Conservation (phyloP, 768 basidiomycete genomes). For the Postia placenta region DNA sequence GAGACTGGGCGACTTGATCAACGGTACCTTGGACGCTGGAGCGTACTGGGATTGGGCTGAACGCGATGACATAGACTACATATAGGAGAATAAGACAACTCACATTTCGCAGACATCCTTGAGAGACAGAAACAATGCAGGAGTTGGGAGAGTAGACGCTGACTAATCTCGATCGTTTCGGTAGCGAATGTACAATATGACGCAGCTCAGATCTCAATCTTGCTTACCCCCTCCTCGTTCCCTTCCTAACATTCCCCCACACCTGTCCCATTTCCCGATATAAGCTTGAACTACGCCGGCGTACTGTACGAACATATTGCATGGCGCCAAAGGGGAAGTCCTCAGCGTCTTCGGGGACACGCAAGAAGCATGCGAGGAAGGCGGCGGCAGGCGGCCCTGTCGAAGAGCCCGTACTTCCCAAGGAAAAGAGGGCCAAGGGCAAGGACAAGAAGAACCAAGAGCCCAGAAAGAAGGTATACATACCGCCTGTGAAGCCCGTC, state of each 20-base stretch:
- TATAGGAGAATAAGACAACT: background rate
- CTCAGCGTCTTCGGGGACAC: slow-evolving; percentile 78
- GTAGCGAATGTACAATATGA: too few relatives aligned
- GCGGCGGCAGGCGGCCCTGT: slow-evolving; percentile 34
- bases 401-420: slow-evolving; percentile 22
- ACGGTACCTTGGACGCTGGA: slow-evolving; percentile 66
- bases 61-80: background rate
- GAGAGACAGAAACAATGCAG: too few relatives aligned
- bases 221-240: too few relatives aligned
- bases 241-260: too few relatives aligned
- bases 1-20: slow-evolving; percentile 90
- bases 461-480: slow-evolving; percentile 79
- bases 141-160: too few relatives aligned
- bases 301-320: too few relatives aligned
- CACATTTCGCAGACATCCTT: slow-evolving; percentile 3
- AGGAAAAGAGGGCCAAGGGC: slow-evolving; percentile 38
- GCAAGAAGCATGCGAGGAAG: slow-evolving; percentile 91
- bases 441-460: slow-evolving; percentile 55
- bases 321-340: slow-evolving; percentile 46
- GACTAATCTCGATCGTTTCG: too few relatives aligned
- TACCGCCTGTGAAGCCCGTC: slow-evolving; percentile 76
- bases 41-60: slow-evolving; percentile 53
- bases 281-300: too few relatives aligned
- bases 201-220: too few relatives aligned
- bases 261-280: too few relatives aligned